These are phyloP conservation scores for Kodamaea ohmeri DNA, from an alignment of 1,139 yeast species.

Conservation along the genomic window DNA sequence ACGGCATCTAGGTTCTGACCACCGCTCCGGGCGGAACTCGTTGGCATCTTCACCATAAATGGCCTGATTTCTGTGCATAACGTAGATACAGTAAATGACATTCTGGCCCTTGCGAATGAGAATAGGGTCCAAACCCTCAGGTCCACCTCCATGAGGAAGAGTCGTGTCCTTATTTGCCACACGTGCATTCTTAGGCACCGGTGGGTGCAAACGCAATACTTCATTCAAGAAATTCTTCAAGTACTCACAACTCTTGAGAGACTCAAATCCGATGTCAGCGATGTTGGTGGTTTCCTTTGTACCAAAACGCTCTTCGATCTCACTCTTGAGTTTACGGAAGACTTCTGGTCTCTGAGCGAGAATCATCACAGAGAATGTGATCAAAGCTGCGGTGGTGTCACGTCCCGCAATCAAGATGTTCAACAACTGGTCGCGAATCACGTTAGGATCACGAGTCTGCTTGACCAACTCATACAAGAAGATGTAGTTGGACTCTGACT, in stretches of 20 bases:
- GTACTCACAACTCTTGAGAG: conserved; percentile 48
- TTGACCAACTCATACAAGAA: conserved; percentile 46
- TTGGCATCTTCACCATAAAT: conserved; percentile 50
- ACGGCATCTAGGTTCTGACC: conserved; percentile 37
- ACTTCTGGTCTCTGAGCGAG: conserved; percentile 39
- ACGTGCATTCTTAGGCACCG: conserved; percentile 53
- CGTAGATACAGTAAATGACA: conserved; percentile 42
- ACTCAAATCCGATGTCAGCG: conserved; percentile 43
- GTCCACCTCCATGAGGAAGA: conserved; percentile 54
- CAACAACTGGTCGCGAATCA: conserved; percentile 44
- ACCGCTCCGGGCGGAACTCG: conserved; percentile 50
- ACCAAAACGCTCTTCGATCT: conserved; percentile 36
- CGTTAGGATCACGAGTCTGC: conserved; percentile 41
- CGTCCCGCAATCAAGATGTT: conserved; percentile 47
- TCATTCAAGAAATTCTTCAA: conserved; percentile 50
- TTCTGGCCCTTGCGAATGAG: conserved; percentile 46
- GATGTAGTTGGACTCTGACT: conserved; percentile 35
- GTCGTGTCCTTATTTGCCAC: conserved; percentile 44
- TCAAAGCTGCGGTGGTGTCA: conserved; percentile 48
- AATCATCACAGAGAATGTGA: conserved; percentile 40
- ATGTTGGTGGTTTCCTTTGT: conserved; percentile 45
- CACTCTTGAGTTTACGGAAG: conserved; percentile 33
- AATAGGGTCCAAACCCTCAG: conserved; percentile 40
- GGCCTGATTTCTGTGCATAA: conserved; percentile 45
- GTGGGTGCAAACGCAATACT: conserved; percentile 51